Percentiles rank a stretch among this genome's conserved stretches.
Evolutionary conservation across 192 early-diverging fungal genomes (phyloP).

Genomic region (Coemansia biformis): DNA sequence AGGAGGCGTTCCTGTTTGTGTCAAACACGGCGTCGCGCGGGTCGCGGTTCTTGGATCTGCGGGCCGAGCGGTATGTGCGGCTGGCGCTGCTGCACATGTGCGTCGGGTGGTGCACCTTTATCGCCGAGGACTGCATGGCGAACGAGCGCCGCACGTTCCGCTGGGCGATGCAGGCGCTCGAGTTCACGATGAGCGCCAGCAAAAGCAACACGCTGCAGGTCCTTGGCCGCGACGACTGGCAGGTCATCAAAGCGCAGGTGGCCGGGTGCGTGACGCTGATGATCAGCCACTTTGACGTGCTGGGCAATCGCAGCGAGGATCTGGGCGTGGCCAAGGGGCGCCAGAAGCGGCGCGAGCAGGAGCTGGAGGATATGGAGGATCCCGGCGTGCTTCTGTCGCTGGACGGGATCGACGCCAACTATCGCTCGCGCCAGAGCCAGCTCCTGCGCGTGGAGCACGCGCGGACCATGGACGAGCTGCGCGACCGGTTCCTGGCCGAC

Average conservation of each 20-base stretch:
- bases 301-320: slow-evolving; percentile 54
- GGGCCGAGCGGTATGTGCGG: slow-evolving; percentile 57
- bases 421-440: slow-evolving; percentile 39
- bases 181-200: slow-evolving; percentile 75
- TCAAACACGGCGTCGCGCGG: slow-evolving; percentile 59
- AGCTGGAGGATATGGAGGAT: slow-evolving; percentile 14
- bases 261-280: slow-evolving; percentile 73
- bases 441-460: slow-evolving; percentile 30
- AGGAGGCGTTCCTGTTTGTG: slow-evolving; percentile 47
- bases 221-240: slow-evolving; percentile 67
- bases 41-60: slow-evolving; percentile 56
- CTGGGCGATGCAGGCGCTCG: slow-evolving; percentile 79
- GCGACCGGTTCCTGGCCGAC: slow-evolving; percentile 21
- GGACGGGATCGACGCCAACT: slow-evolving; percentile 35
- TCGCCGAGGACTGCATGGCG: slow-evolving; percentile 74
- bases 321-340: slow-evolving; percentile 17
- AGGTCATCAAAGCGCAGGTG: slow-evolving; percentile 63
- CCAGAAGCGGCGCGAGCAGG: slow-evolving; percentile 21
- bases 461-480: slow-evolving; percentile 24
- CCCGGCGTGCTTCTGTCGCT: slow-evolving; percentile 33
- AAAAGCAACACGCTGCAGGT: slow-evolving; percentile 66
- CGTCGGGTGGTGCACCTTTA: slow-evolving; percentile 86
- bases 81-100: slow-evolving; percentile 64
- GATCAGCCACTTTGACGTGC: slow-evolving; percentile 78
- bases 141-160: slow-evolving; percentile 75